phyloP scores from a whole-genome alignment of 148 eudicot genomes.

The Rhododendron griersonianum region DNA sequence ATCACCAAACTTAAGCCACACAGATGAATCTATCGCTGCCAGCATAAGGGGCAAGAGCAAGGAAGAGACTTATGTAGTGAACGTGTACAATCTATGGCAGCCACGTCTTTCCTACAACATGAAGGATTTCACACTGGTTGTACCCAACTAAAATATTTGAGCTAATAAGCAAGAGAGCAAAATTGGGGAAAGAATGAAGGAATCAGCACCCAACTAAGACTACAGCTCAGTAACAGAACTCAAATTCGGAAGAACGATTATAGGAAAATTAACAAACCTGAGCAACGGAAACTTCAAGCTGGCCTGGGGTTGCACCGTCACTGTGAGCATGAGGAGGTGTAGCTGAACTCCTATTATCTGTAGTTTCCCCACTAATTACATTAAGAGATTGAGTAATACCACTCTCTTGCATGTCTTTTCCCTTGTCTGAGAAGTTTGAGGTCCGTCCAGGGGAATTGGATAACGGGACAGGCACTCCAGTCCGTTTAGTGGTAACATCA shows the following conservation, averaged over 20 bases:
- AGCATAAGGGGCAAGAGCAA: neutral
- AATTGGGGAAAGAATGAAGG: neutral
- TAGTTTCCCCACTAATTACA: constrained; percentile 18
- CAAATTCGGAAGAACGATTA: neutral
- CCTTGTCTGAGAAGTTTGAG: constrained; percentile 36
- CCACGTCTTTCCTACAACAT: neutral
- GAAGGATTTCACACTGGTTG: neutral
- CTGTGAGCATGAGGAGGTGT: constrained; percentile 14
- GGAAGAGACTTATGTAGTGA: neutral
- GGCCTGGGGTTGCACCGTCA: constrained; percentile 23
- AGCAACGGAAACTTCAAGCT: constrained; percentile 13
- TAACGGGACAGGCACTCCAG: constrained; percentile 20
- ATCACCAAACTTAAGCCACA: neutral
- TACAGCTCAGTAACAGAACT: neutral
- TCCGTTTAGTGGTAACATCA: constrained; percentile 51
- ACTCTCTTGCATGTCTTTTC: constrained; percentile 40
- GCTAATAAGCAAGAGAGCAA: neutral
- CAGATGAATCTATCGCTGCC: neutral
- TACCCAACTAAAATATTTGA: neutral
- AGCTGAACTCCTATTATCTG: constrained; percentile 11
- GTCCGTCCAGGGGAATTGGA: constrained; percentile 23
- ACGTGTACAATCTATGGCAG: neutral
- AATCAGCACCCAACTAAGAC: neutral
- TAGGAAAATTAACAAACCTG: constrained; percentile 30
- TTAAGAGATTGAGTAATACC: constrained; percentile 16